Conservation (phyloP, 441 rosid genomes). For the Melastoma candidum region DNA sequence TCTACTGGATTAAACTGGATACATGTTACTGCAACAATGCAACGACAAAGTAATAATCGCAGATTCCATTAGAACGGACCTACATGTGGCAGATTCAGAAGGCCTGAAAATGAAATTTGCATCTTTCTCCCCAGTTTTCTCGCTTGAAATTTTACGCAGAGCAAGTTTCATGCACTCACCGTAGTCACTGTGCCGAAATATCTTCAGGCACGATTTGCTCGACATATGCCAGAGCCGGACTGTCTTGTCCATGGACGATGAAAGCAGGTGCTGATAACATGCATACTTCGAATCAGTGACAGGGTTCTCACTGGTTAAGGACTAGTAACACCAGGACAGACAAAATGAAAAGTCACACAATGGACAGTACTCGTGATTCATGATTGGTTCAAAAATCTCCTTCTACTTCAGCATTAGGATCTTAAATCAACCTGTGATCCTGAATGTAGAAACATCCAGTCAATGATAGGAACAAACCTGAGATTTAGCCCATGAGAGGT, state of each 20-base stretch:
- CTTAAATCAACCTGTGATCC: too few species aligned
- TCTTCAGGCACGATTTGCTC: constrained; percentile 57
- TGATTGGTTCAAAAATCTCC: too few species aligned
- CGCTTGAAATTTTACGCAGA: constrained; percentile 1
- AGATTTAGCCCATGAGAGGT: constrained; percentile 67
- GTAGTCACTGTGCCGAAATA: constrained; percentile 59
- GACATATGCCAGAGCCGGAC: constrained; percentile 66
- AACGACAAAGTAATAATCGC: not conserved
- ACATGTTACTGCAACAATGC: constrained; percentile 67
- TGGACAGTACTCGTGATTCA: too few species aligned
- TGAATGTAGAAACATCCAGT: not conserved
- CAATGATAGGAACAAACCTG: constrained; percentile 32
- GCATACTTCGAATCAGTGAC: not conserved
- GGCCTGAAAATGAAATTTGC: too few species aligned
- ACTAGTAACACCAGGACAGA: not conserved
- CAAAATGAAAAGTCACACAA: not conserved
- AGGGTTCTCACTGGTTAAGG: not conserved
- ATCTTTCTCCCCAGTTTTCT: too few species aligned
- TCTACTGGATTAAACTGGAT: constrained; percentile 98
- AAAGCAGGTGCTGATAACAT: constrained; percentile 50
- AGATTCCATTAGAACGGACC: too few species aligned
- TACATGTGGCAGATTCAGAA: too few species aligned
- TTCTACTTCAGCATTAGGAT: too few species aligned
- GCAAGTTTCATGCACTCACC: constrained; percentile 31
- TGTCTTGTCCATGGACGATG: constrained; percentile 79